Base-by-base conservation (phyloP, 2,329 filamentous ascomycete species). In the Exserohilum turcica region DNA sequence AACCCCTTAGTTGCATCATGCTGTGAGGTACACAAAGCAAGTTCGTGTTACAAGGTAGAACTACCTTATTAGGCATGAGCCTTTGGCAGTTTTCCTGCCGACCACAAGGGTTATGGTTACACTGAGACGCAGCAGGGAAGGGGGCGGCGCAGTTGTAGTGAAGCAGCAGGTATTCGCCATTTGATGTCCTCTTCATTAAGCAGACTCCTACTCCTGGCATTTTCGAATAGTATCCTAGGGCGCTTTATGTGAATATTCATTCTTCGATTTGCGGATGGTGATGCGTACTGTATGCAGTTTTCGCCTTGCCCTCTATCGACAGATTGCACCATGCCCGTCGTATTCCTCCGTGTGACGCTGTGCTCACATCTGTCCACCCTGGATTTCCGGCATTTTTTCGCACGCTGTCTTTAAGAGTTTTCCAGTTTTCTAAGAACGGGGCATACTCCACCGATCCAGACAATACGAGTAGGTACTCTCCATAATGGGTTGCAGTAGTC, bases 381-480 rank as follows among this genome's bases (percentile, higher is more conserved):
- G 12, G 47, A 24, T 21, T 19, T 18, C 47, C 18, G 1, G 16
- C 39, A 36, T 43, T 43, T 39, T 32, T n/a, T 16, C 32, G 27
- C 35, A 49, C 18, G 6, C 39, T 43, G 6, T 43, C 47, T 15
- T 49, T 43, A 6, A 49, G 24, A 13, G 32, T 29, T 43, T 10
- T 49, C 47, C 16, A 49, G 13, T 32, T 24, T 36, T 15, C 6
- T 9, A 43, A 21, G 28, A 49, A 43, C 9, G 16, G 38, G 10
- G 47, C 39, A 49, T 19, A 7, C 27, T 49, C 15, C 24, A 18
- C 9, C 13, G 16, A 49, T 43, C 47, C 31, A 24, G 39, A 49
- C 24, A 43, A 33, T 21, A 49, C 24, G 6, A 49, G 47, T 5
- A 49, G 39, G 24, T 49, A 49, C 13, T 49, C 9, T 39, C 38